These are phyloP conservation scores for Aspergillus hancockii DNA, from an alignment of 495 filamentous ascomycete species.

Conservation along the genomic window DNA sequence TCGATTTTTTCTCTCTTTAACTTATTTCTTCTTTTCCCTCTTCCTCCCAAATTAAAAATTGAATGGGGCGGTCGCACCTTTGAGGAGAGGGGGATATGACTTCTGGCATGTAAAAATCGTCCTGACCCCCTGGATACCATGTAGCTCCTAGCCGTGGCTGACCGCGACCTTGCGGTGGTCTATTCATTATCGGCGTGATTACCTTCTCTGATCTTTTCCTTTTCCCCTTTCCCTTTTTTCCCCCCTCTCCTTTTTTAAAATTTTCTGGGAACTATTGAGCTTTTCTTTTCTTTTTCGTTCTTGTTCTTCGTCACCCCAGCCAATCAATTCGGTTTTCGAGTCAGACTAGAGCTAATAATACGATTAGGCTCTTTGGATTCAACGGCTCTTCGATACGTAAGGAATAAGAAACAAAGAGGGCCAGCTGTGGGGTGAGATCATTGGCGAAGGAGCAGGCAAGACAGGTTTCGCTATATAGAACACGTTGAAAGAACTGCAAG, in stretches of 20 bases:
- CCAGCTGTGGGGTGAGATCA: background rate
- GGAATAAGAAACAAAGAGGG: conserved; percentile 13
- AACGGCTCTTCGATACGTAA: conserved; percentile 14
- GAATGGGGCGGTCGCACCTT: conserved; percentile 60
- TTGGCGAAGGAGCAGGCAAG: background rate
- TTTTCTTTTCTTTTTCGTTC: conserved; percentile 15
- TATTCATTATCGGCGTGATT: conserved; percentile 34
- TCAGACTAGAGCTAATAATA: conserved; percentile 15
- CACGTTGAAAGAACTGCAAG: background rate
- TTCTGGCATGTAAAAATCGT: conserved; percentile 84
- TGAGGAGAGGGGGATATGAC: conserved; percentile 84
- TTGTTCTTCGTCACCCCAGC: conserved; percentile 10
- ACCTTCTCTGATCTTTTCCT: background rate
- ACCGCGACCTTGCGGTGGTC: conserved; percentile 45
- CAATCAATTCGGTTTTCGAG: conserved; percentile 14
- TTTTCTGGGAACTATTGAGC: conserved; percentile 10
- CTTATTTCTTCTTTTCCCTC: conserved; percentile 7
- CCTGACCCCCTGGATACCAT: conserved; percentile 84
- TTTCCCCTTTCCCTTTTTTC: conserved; percentile 4
- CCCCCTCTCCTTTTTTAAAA: background rate
- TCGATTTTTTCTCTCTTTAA: conserved; percentile 4
- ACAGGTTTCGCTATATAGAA: background rate
- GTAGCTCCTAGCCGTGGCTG: conserved; percentile 70
- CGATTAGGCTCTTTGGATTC: conserved; percentile 6
- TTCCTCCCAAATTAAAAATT: background rate